Evolutionary conservation across 2,329 filamentous ascomycete species (phyloP), one percentile per base, ranked within the genome.

Genomic region (Sclerotinia borealis): DNA sequence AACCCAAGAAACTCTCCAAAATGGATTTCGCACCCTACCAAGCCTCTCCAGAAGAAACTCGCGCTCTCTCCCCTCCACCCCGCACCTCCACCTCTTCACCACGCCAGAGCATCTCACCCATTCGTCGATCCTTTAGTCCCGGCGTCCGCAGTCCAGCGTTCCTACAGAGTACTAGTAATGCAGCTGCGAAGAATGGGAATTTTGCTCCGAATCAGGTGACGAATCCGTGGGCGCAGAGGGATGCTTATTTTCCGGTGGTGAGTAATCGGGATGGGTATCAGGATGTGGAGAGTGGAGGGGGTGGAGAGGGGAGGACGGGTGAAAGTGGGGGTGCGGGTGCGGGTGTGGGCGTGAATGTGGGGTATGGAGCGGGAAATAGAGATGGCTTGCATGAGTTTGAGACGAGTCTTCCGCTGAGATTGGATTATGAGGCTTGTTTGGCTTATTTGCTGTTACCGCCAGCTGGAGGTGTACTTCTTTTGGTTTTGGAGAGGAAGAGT

Each of bases 21-120:
- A 95, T 95, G 90, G 91, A 97, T 79, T 99, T 98, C 76, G 95
- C 95, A 51, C 95, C 95, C 43, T 99, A 98, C 79, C 95, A 98
- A 80, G 93, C 93, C 76, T 89, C 90, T 19, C 95, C 95, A 11
- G 93, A 98, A 79, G 83, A 89, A 71, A 85, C 87, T 69, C 91
- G 93, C 72, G 86, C 89, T 59, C 83, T 92, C 75, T 96, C 91
- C 25, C 91, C 92, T 59, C 83, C 87, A 13, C 72, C 69, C 45
- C 59, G 59, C n/a, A 61, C 37, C 7, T 55, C 48, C 1, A 69
- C 68, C 59, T 67, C 72, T 65, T 69, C 72, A 56, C 70, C 73
- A 50, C 75, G 78, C 45, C 70, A 74, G 56, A 84, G 89, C 75
- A 77, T 87, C 80, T 76, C 86, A 74, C 75, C 81, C 76, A 60